Percentiles rank a stretch among this genome's conserved stretches.
These are phyloP conservation scores for Porcisia hertigi DNA, from an alignment of 208 protist genomes.

Conservation along the genomic window DNA sequence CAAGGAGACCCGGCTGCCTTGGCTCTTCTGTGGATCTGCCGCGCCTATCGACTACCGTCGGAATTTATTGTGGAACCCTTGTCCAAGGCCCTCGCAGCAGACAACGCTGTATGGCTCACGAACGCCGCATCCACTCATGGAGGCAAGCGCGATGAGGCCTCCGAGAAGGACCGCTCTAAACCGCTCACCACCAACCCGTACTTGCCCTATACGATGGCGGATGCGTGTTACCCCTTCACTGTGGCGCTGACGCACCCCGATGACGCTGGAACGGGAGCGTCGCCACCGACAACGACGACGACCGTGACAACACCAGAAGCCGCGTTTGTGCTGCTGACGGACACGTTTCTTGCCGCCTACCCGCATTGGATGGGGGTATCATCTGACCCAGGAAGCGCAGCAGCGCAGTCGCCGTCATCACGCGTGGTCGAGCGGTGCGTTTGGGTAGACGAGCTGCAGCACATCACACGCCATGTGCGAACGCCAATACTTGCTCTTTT, in stretches of 20 bases:
- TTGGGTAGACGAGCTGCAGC: conserved; percentile 42
- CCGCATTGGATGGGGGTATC: conserved; percentile 35
- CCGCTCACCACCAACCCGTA: conserved; percentile 9
- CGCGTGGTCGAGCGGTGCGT: conserved; percentile 14
- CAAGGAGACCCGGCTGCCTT: conserved; percentile 67
- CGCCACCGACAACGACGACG: background rate
- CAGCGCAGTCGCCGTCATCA: background rate
- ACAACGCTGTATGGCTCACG: background rate
- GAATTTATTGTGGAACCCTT: conserved; percentile 61
- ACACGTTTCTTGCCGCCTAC: conserved; percentile 30
- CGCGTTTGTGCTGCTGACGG: conserved; percentile 25
- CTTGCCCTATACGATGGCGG: conserved; percentile 33
- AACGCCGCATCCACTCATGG: background rate
- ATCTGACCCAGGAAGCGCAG: conserved; percentile 3
- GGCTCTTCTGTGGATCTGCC: conserved; percentile 75
- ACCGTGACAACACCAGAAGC: conserved; percentile 32
- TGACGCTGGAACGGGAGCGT: background rate
- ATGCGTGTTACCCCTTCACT: conserved; percentile 32
- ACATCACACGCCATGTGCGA: conserved; percentile 46
- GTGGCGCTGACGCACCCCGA: conserved; percentile 11
- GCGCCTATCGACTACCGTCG: conserved; percentile 65
- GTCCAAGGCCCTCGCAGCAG: conserved; percentile 22
- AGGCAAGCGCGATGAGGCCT: background rate
- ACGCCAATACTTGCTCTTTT: conserved; percentile 44
- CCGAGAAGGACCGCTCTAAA: background rate